Base-by-base conservation (phyloP, 1,139 yeast species). In the Hyphopichia khmerensis region DNA sequence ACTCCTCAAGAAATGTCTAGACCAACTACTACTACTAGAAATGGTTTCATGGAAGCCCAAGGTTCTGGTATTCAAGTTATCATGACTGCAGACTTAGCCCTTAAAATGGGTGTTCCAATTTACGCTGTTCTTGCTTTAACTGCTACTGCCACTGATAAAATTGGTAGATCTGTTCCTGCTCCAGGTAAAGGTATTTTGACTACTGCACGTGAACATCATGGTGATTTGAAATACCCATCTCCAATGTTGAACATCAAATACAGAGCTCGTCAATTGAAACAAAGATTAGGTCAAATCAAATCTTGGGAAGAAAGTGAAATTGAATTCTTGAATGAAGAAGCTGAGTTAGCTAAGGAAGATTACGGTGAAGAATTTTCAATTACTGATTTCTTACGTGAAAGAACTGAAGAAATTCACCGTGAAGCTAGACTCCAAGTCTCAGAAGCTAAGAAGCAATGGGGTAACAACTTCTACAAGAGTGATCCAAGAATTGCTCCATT, bases 141-240 rank as follows among this genome's bases (percentile, higher is more conserved):
- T 49, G 91, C 96, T 41, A 95, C 98, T 60, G 99, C 99, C 44
- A 82, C 96, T 48, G 99, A 93, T 69, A 93, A 91, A 83, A 93
- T 91, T 68, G 97, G 98, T 63, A 87, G 97, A 74, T 91, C 98
- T 42, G 95, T 93, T 56, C 99, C 99, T 55, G 99, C 99, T 64
- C 99, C 99, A 71, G 99, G 99, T 68, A 90, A 91, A 76, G 99
- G 99, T 84, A 86, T 93, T 56, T 80, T 93, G 76, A 93, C 99
- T 50, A 88, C 96, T 59, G 99, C 99, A 45, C 87, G 96, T 64
- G 99, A 93, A 73, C 82, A 85, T 62, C 91, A 84, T 57, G 90
- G 91, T 56, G 80, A 79, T 59, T 77, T 86, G 76, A 87, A 87
- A 72, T 86, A 79, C 77, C 83, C 88, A 59, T 75, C 91, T 51